A percentile compares a stretch with the other conserved stretches of the same genome.
These are phyloP conservation scores for Ophiorrhiza pumila DNA, from an alignment of 257 asterid genomes.

Conservation along the genomic window DNA sequence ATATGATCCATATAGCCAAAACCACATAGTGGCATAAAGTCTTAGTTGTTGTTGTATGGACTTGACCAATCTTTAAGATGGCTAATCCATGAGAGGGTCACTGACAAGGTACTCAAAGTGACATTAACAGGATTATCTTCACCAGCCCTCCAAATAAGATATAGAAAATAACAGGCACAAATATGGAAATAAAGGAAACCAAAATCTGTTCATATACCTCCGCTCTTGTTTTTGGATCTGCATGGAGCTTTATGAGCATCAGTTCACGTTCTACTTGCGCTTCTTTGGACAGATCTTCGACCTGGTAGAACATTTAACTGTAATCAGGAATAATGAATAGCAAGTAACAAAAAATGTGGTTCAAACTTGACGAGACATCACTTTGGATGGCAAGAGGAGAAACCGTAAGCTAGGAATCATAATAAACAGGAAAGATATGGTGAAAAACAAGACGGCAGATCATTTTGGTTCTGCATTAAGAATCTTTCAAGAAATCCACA, in stretches of 20 bases:
- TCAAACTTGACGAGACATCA: background rate
- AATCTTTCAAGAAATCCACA: background rate
- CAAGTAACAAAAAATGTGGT: background rate
- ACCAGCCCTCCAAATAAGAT: background rate
- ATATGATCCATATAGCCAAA: no score
- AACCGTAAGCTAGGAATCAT: background rate
- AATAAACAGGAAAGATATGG: background rate
- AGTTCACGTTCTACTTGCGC: conserved; percentile 87
- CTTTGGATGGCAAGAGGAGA: background rate
- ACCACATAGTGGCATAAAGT: no score
- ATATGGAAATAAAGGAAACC: conserved; percentile 1
- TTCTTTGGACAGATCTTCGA: conserved; percentile 73
- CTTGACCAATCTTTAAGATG: background rate
- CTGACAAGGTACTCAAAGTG: background rate
- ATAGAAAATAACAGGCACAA: background rate
- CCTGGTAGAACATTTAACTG: conserved; percentile 41
- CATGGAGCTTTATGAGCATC: conserved; percentile 74
- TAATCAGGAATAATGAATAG: conserved; percentile 13
- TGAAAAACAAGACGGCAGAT: conserved; percentile 13
- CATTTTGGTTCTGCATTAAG: background rate
- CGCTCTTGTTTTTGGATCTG: conserved; percentile 58
- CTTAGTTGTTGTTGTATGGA: background rate
- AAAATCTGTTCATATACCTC: conserved; percentile 42
- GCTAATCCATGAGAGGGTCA: background rate
- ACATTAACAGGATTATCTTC: background rate